Percentiles rank a stretch among this genome's conserved stretches.
Evolutionary conservation across 495 filamentous ascomycete species (phyloP).

Genomic region (Annulohypoxylon maeteangense): DNA sequence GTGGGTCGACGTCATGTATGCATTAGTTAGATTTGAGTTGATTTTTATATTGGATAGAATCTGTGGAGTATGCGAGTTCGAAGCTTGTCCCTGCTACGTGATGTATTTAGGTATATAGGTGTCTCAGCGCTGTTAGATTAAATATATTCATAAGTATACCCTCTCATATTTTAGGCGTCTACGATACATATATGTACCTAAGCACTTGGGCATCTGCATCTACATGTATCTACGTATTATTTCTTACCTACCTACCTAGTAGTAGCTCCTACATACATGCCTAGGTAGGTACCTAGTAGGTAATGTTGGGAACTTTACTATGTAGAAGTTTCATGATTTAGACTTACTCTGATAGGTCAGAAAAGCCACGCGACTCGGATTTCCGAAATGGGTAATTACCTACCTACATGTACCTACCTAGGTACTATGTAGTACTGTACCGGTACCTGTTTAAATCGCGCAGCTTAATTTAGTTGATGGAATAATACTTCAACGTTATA

Average conservation of each 20-base stretch:
- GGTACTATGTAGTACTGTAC: no score
- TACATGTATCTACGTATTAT: no score
- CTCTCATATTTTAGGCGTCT: neutral
- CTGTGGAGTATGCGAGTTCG: slow-evolving; percentile 20
- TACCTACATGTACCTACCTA: neutral
- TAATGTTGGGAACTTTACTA: no score
- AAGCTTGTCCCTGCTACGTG: neutral
- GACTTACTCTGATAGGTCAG: neutral
- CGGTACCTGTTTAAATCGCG: no score
- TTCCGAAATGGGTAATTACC: neutral
- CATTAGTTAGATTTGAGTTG: neutral
- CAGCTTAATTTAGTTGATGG: no score
- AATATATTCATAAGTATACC: slow-evolving; percentile 7
- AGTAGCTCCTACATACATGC: no score
- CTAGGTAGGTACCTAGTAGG: no score
- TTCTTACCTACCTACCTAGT: no score
- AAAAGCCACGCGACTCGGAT: neutral
- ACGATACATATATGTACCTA: neutral
- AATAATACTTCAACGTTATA: no score
- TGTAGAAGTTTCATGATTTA: neutral
- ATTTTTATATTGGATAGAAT: neutral
- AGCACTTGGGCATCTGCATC: no score
- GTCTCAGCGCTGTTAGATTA: neutral
- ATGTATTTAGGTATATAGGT: slow-evolving; percentile 1
- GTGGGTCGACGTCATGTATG: slow-evolving; percentile 19